These are phyloP conservation scores for Epichloe hybrida DNA, from an alignment of 2,329 filamentous ascomycete species.

Conservation along the genomic window DNA sequence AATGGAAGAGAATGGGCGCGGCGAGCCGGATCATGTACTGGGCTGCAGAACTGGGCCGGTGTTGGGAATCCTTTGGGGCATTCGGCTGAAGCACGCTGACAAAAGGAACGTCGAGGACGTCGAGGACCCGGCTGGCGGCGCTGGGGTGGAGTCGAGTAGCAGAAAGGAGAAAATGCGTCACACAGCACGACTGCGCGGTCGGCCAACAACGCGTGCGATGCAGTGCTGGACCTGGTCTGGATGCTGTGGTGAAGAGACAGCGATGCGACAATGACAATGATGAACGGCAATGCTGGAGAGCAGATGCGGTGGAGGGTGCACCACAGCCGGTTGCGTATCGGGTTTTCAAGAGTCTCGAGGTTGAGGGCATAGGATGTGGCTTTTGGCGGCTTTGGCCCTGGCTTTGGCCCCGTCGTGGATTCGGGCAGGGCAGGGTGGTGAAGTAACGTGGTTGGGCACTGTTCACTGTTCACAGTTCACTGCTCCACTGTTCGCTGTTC, in stretches of 20 bases:
- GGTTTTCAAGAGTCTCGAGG: neutral
- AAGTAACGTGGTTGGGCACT: neutral
- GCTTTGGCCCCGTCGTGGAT: neutral
- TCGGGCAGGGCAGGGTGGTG: constrained; percentile 1
- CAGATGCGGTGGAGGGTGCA: neutral
- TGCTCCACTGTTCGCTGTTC: too few species aligned
- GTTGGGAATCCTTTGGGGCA: constrained; percentile 3
- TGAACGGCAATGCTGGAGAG: neutral
- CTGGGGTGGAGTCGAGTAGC: neutral
- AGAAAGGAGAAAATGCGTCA: constrained; percentile 3
- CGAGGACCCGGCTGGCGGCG: neutral
- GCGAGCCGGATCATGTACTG: constrained; percentile 9
- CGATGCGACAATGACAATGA: neutral
- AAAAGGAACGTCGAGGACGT: neutral
- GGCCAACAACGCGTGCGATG: neutral
- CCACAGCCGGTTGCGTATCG: neutral
- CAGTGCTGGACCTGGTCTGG: neutral
- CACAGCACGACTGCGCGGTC: constrained; percentile 2
- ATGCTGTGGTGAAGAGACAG: neutral
- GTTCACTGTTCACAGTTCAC: too few species aligned
- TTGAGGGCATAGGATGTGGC: neutral
- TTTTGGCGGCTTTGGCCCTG: neutral
- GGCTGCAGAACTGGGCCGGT: constrained; percentile 3
- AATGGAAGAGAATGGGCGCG: constrained; percentile 3
- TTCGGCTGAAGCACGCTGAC: constrained; percentile 4